Percentiles rank a stretch among this genome's conserved stretches.
These are phyloP conservation scores for Phoenix roebelenii DNA, from an alignment of 176 grass and related monocot genomes.

Conservation along the genomic window DNA sequence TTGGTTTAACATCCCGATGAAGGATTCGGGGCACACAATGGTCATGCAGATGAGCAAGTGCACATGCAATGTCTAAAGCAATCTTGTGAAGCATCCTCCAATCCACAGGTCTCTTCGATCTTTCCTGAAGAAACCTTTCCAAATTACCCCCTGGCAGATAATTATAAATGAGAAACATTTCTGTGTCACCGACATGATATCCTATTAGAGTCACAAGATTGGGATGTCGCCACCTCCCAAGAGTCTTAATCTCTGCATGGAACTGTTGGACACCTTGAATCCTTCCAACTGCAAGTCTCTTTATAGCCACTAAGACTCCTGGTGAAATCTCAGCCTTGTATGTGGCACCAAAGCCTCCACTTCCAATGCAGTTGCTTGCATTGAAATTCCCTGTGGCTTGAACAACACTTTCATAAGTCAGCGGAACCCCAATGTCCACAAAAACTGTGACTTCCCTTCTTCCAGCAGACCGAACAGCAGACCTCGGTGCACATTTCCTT, in stretches of 20 bases:
- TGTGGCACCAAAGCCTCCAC: constrained; percentile 18
- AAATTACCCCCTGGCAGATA: constrained; percentile 14
- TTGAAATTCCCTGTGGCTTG: constrained; percentile 8
- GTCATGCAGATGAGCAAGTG: constrained; percentile 1
- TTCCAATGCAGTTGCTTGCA: constrained; percentile 15
- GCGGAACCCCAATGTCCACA: background rate
- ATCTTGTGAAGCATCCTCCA: constrained; percentile 11
- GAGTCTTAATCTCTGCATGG: constrained; percentile 13
- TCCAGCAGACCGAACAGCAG: background rate
- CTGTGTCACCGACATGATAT: constrained; percentile 7
- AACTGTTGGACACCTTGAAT: constrained; percentile 14
- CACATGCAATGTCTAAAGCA: constrained; percentile 17
- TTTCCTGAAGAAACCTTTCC: constrained; percentile 10
- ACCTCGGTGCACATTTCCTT: constrained; percentile 8
- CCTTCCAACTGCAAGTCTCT: constrained; percentile 7
- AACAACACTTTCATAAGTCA: constrained; percentile 5
- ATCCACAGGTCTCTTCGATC: constrained; percentile 2
- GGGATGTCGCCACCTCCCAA: constrained; percentile 9
- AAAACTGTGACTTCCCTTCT: constrained; percentile 15
- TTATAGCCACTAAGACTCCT: constrained; percentile 12
- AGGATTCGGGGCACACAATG: constrained; percentile 10
- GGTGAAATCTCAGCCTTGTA: constrained; percentile 19
- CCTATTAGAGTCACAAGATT: constrained; percentile 16
- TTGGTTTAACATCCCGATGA: constrained; percentile 15
- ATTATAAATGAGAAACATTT: constrained; percentile 18